Percentiles rank a stretch among this genome's conserved stretches.
Evolutionary conservation across 306 rosid genomes (phyloP).

Genomic region (Dalbergia cochinchinensis): DNA sequence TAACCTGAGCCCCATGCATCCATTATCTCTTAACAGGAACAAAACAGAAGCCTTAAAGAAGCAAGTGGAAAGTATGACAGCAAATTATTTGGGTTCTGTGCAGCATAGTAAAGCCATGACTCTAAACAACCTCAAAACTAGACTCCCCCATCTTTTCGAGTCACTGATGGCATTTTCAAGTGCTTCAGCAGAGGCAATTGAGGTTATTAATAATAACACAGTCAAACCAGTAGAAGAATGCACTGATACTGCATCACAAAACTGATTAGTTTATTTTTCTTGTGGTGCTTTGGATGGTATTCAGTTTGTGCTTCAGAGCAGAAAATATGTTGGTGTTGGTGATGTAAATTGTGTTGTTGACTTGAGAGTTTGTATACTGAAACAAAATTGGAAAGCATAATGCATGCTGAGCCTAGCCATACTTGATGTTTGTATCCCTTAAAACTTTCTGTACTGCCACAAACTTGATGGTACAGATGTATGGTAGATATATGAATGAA

Average conservation of each 20-base stretch:
- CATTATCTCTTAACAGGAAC: conserved; percentile 61
- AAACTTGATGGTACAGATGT: neutral
- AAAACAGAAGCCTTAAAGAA: conserved; percentile 72
- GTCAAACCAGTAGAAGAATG: conserved; percentile 46
- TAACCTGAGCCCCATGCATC: conserved; percentile 67
- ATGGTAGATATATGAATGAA: neutral
- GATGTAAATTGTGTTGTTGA: conserved; percentile 34
- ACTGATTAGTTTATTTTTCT: conserved; percentile 1
- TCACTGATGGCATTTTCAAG: conserved; percentile 66
- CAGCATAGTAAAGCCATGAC: conserved; percentile 63
- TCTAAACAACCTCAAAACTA: conserved; percentile 61
- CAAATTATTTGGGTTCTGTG: conserved; percentile 61
- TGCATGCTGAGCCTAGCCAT: conserved; percentile 30
- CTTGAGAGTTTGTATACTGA: conserved; percentile 21
- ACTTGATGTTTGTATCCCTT: conserved; percentile 28
- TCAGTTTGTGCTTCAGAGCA: conserved; percentile 21
- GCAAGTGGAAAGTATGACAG: conserved; percentile 67
- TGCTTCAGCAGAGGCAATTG: conserved; percentile 67
- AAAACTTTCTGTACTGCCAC: conserved; percentile 3
- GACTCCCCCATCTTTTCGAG: conserved; percentile 78
- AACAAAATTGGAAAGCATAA: conserved; percentile 14
- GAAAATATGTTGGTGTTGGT: conserved; percentile 11
- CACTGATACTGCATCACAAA: conserved; percentile 44
- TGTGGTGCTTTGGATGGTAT: conserved; percentile 32
- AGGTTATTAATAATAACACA: conserved; percentile 50